phyloP scores from a whole-genome alignment of 164 flowering plant genomes.

The Sedum album region DNA sequence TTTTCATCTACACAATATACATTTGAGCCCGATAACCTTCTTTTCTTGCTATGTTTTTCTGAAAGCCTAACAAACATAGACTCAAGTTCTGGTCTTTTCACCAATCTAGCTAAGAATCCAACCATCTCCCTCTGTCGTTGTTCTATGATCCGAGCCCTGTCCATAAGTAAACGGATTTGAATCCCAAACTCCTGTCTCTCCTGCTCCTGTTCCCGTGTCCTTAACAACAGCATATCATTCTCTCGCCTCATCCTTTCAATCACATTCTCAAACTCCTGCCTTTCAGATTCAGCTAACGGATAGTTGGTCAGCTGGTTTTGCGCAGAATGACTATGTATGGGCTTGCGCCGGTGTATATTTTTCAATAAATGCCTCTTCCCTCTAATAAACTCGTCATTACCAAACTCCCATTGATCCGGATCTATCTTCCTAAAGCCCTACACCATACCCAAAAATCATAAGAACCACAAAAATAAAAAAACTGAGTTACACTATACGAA shows the following conservation, averaged over 20 bases:
- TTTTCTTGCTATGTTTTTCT: conserved; percentile 37
- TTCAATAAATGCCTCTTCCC: conserved; percentile 60
- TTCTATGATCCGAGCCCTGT: conserved; percentile 36
- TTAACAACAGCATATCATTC: conserved; percentile 30
- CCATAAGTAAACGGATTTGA: conserved; percentile 26
- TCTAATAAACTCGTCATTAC: conserved; percentile 67
- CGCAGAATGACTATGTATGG: conserved; percentile 68
- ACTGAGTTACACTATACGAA: no score
- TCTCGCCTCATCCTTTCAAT: conserved; percentile 52
- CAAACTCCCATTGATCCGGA: conserved; percentile 91
- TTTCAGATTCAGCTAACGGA: conserved; percentile 37
- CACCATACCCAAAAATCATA: not conserved
- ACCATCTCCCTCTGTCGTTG: conserved; percentile 37
- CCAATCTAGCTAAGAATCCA: conserved; percentile 25
- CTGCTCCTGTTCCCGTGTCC: conserved; percentile 34
- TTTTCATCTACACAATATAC: conserved; percentile 22
- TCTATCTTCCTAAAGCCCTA: conserved; percentile 83
- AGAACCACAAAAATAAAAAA: not conserved
- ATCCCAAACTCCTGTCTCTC: conserved; percentile 36
- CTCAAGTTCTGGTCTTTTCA: conserved; percentile 38
- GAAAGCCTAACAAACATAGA: conserved; percentile 28
- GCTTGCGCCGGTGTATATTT: conserved; percentile 75
- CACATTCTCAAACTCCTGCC: conserved; percentile 45
- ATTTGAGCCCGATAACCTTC: conserved; percentile 34
- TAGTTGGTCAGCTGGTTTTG: conserved; percentile 22